Evolutionary conservation across 345 rosid species (phyloP).

Genomic region (Citrus reticulata): DNA sequence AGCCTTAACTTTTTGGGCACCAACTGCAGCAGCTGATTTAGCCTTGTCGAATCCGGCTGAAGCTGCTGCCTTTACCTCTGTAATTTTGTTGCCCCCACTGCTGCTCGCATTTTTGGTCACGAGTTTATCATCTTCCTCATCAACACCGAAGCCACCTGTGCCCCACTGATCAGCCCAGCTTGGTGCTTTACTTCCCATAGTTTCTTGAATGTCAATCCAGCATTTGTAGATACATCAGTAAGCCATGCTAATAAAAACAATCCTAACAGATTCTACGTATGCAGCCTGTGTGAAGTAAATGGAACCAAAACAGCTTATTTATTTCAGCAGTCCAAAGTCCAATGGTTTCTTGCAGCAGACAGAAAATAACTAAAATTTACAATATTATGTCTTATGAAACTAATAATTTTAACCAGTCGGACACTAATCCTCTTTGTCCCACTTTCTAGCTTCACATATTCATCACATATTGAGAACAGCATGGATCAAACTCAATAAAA

Average conservation of each 20-base stretch:
- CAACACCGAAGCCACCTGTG: no score
- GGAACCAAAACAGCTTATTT: background rate
- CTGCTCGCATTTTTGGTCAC: slow-evolving; percentile 1
- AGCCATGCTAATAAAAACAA: background rate
- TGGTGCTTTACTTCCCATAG: background rate
- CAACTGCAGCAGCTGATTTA: slow-evolving; percentile 16
- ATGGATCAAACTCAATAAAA: background rate
- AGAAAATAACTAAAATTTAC: background rate
- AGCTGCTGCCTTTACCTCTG: slow-evolving; percentile 15
- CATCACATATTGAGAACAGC: background rate
- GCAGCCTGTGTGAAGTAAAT: background rate
- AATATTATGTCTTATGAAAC: background rate
- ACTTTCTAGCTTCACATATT: background rate
- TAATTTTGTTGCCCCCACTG: slow-evolving; percentile 7
- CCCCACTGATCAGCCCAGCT: background rate
- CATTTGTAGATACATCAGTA: no score
- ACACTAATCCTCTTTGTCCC: background rate
- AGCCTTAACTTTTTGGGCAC: slow-evolving; percentile 11
- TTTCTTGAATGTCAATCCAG: no score
- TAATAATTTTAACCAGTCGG: background rate
- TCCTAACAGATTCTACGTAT: background rate
- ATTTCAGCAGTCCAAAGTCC: background rate
- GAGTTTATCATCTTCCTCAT: background rate
- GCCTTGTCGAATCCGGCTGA: slow-evolving; percentile 17
- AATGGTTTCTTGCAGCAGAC: background rate